These are phyloP conservation scores for Acacia melanoxylon DNA, from an alignment of 306 rosid genomes.

Conservation along the genomic window DNA sequence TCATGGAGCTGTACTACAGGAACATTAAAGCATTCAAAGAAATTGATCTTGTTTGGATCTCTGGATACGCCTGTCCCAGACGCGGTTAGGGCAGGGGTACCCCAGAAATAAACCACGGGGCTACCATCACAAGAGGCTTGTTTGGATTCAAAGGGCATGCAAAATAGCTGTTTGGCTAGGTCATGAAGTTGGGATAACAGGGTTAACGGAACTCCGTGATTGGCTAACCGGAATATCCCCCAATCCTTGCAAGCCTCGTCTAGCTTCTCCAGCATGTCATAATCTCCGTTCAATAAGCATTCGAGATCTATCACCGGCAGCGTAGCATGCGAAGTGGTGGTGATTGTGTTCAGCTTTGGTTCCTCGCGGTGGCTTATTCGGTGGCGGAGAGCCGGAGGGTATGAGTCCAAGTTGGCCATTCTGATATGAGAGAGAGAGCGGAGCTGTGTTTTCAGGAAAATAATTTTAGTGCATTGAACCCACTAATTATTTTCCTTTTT, in stretches of 20 bases:
- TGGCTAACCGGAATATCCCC: slow-evolving; percentile 69
- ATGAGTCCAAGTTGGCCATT: background rate
- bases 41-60: slow-evolving; percentile 29
- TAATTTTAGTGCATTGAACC: too few species aligned
- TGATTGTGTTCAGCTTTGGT: background rate
- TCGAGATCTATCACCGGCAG: slow-evolving; percentile 56
- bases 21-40: slow-evolving; percentile 49
- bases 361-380: background rate
- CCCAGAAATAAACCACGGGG: slow-evolving; percentile 50
- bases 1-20: slow-evolving; percentile 39
- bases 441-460: background rate
- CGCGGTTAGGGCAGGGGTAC: slow-evolving; percentile 49
- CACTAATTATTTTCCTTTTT: too few species aligned
- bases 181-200: slow-evolving; percentile 40
- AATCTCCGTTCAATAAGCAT: slow-evolving; percentile 16
- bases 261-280: slow-evolving; percentile 4
- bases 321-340: slow-evolving; percentile 3
- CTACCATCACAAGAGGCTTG: slow-evolving; percentile 27
- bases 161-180: slow-evolving; percentile 34
- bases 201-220: slow-evolving; percentile 59
- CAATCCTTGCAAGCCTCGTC: slow-evolving; percentile 55
- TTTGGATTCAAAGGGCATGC: slow-evolving; percentile 49
- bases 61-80: slow-evolving; percentile 37
- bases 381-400: background rate
- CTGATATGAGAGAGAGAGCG: background rate